These are phyloP conservation scores for Meyerozyma smithsonii DNA, from an alignment of 1,139 yeast genomes.

Conservation along the genomic window DNA sequence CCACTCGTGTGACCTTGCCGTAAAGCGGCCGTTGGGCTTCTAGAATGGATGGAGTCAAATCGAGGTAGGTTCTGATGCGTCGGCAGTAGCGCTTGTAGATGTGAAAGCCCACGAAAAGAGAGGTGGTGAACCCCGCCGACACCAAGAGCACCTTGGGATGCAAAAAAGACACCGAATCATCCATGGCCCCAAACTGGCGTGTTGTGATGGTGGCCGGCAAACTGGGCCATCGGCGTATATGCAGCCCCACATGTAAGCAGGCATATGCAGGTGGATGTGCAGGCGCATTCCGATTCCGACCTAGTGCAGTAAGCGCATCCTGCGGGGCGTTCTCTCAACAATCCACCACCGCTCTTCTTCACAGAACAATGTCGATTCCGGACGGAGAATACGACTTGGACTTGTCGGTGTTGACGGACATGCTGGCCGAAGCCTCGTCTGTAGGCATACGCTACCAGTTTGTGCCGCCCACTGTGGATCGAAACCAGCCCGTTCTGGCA, in stretches of 20 bases:
- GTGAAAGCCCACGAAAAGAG: constrained; percentile 26
- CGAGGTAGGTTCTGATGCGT: constrained; percentile 33
- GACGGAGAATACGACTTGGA: constrained; percentile 48
- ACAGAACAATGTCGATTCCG: constrained; percentile 23
- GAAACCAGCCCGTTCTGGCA: constrained; percentile 26
- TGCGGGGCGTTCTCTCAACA: constrained; percentile 1
- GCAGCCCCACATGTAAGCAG: too few species aligned
- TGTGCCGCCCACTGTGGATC: constrained; percentile 43
- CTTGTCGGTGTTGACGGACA: constrained; percentile 21
- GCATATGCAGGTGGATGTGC: not conserved
- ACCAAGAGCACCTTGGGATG: constrained; percentile 41
- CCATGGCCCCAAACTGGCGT: not conserved
- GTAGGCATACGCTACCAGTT: constrained; percentile 41
- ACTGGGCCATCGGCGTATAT: too few species aligned
- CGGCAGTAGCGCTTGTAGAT: constrained; percentile 32
- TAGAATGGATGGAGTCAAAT: constrained; percentile 35
- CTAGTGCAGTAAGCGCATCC: too few species aligned
- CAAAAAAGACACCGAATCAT: constrained; percentile 17
- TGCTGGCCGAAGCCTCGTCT: constrained; percentile 12
- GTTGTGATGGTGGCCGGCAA: not conserved
- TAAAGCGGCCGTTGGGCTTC: constrained; percentile 37
- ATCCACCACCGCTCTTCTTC: constrained; percentile 1
- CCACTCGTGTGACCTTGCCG: constrained; percentile 87
- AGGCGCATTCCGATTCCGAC: too few species aligned
- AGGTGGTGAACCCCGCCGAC: constrained; percentile 34